Evolutionary conservation across 768 basidiomycete species (phyloP).

Genomic region (Tulasnella sp.): DNA sequence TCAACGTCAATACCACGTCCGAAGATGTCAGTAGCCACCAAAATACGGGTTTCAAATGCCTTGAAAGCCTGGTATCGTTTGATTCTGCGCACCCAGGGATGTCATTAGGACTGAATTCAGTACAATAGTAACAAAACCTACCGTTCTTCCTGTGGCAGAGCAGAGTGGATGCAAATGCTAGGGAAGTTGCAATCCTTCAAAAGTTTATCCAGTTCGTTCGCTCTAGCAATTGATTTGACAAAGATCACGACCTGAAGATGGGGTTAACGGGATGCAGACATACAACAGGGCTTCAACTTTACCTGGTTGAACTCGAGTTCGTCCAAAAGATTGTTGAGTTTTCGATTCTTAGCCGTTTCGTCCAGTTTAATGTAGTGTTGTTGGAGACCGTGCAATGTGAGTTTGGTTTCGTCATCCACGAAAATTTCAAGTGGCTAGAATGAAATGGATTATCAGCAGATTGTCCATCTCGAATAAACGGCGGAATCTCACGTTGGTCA

Average conservation of each 20-base stretch:
- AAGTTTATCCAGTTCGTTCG: slow-evolving; percentile 90
- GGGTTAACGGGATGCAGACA: too few relatives aligned
- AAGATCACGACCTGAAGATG: slow-evolving; percentile 88
- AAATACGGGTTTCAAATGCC: slow-evolving; percentile 96
- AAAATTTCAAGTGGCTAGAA: slow-evolving; percentile 93
- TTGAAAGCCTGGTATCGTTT: slow-evolving; percentile 96
- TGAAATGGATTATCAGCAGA: slow-evolving; percentile 9
- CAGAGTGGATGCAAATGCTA: slow-evolving; percentile 93
- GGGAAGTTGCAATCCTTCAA: slow-evolving; percentile 97
- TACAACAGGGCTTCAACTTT: neutral
- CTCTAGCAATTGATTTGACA: slow-evolving; percentile 94
- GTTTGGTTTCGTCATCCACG: slow-evolving; percentile 97
- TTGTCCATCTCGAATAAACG: neutral
- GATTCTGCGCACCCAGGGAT: slow-evolving; percentile 42
- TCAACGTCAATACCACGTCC: slow-evolving; percentile 99
- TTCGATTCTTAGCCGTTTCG: slow-evolving; percentile 90
- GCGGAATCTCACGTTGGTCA: slow-evolving; percentile 72
- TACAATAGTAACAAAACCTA: slow-evolving; percentile 29
- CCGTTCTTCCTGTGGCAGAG: slow-evolving; percentile 91
- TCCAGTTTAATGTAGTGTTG: slow-evolving; percentile 98
- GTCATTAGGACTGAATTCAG: neutral
- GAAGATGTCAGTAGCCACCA: slow-evolving; percentile 98
- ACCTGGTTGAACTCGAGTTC: slow-evolving; percentile 98
- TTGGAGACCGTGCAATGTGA: slow-evolving; percentile 94
- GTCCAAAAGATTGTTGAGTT: slow-evolving; percentile 89